A percentile compares a stretch with the other conserved stretches of the same genome.
These are phyloP conservation scores for Mycotypha africana DNA, from an alignment of 371 early-diverging fungal species.

Conservation along the genomic window DNA sequence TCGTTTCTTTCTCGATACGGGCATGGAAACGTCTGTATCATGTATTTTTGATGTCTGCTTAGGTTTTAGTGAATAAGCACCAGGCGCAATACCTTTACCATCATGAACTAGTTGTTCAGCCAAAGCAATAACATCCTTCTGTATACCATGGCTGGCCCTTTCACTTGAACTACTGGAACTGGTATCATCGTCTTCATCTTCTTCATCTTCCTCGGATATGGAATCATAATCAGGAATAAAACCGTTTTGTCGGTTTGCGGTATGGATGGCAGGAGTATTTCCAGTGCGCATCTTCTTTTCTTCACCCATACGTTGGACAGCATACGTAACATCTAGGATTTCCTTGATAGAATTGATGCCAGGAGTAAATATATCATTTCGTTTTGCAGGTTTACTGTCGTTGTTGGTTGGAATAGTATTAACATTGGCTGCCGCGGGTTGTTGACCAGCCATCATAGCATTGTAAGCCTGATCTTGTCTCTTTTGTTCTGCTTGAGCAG, in stretches of 20 bases:
- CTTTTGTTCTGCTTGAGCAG: constrained; percentile 14
- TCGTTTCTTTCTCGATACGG: constrained; percentile 28
- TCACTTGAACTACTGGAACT: not conserved
- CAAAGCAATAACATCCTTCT: constrained; percentile 20
- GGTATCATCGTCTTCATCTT: constrained; percentile 11
- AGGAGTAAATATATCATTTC: constrained; percentile 30
- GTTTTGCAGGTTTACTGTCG: constrained; percentile 5
- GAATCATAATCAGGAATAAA: constrained; percentile 15
- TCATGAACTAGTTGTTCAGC: constrained; percentile 24
- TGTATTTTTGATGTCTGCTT: constrained; percentile 2
- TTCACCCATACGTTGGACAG: constrained; percentile 54
- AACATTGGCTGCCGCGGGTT: not conserved
- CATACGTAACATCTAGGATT: constrained; percentile 49
- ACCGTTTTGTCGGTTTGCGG: not conserved
- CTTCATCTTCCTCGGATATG: constrained; percentile 22
- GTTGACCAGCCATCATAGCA: constrained; percentile 3
- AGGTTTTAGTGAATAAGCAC: constrained; percentile 9
- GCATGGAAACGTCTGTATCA: constrained; percentile 13
- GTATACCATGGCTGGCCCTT: constrained; percentile 7
- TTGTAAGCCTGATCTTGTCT: constrained; percentile 20
- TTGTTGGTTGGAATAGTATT: not conserved
- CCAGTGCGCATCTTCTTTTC: constrained; percentile 30
- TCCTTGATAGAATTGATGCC: constrained; percentile 47
- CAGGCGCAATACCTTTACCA: constrained; percentile 23
- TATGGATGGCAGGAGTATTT: not conserved